Percentiles rank a stretch among this genome's conserved stretches.
These are phyloP conservation scores for Picochlorum sp. DNA, from an alignment of 139 green algal genomes.

Conservation along the genomic window DNA sequence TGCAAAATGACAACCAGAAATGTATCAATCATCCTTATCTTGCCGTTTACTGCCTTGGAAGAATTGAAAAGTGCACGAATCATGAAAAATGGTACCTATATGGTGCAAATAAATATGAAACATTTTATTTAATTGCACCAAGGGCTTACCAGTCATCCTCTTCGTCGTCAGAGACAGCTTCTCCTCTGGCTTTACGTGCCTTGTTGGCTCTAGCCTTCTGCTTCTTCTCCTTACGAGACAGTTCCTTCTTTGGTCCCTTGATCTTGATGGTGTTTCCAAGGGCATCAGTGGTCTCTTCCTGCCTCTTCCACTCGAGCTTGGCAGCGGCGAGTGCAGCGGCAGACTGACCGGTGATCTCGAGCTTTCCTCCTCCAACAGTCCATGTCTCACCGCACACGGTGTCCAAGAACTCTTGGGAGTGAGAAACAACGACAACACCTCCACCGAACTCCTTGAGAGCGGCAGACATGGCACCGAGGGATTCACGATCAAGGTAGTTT, in stretches of 20 bases:
- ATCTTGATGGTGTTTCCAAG: slow-evolving; percentile 85
- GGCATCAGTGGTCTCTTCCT: slow-evolving; percentile 76
- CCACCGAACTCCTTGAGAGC: slow-evolving; percentile 76
- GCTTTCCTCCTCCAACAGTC: slow-evolving; percentile 66
- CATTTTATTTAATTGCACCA: background rate
- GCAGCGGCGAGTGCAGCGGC: slow-evolving; percentile 35
- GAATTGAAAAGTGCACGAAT: background rate
- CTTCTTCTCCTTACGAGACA: slow-evolving; percentile 88
- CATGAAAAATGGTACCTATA: background rate
- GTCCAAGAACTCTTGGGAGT: slow-evolving; percentile 72
- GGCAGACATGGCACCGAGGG: slow-evolving; percentile 66
- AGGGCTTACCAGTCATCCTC: slow-evolving; percentile 36
- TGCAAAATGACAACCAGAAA: too few relatives aligned
- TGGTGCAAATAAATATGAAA: slow-evolving; percentile 5
- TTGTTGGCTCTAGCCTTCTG: slow-evolving; percentile 47
- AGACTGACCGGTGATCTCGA: slow-evolving; percentile 40
- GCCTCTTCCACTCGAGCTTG: slow-evolving; percentile 69
- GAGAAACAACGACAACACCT: slow-evolving; percentile 79
- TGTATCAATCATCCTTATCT: too few relatives aligned
- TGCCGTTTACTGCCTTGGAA: too few relatives aligned
- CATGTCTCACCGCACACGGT: slow-evolving; percentile 78
- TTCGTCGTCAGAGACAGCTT: slow-evolving; percentile 65
- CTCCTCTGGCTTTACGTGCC: slow-evolving; percentile 56
- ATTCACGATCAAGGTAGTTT: slow-evolving; percentile 87
- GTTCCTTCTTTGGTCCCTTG: slow-evolving; percentile 77